Conservation (phyloP, 257 asterid genomes). For the Paraleonurus japonicus region DNA sequence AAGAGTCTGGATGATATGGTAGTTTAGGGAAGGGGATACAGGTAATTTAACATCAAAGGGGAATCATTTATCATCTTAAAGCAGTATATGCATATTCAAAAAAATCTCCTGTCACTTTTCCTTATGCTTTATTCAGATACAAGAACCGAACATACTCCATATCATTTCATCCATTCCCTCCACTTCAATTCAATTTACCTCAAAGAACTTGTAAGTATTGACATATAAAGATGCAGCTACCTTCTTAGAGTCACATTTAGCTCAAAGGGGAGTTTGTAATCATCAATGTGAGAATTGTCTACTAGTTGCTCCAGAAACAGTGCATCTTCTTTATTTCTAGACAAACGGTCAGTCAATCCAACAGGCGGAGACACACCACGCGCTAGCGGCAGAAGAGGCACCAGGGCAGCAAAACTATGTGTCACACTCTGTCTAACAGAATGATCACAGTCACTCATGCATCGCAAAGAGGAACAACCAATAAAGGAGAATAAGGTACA, state of each 20-base stretch:
- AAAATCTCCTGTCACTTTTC: neutral
- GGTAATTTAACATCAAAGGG: neutral
- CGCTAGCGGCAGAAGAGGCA: constrained; percentile 95
- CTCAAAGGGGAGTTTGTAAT: constrained; percentile 83
- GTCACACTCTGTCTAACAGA: constrained; percentile 99
- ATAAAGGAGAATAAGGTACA: constrained; percentile 93
- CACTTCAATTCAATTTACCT: neutral
- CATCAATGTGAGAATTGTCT: constrained; percentile 95
- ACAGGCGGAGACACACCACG: constrained; percentile 80
- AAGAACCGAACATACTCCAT: neutral
- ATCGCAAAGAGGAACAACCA: constrained; percentile 95
- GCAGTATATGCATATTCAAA: neutral
- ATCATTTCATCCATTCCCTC: neutral
- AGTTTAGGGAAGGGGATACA: neutral
- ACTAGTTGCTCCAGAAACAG: constrained; percentile 94
- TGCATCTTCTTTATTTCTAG: constrained; percentile 87
- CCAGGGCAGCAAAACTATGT: constrained; percentile 95
- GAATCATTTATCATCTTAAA: neutral
- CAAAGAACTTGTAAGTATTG: constrained; percentile 11
- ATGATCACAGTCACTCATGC: constrained; percentile 93
- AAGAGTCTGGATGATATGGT: too few species aligned
- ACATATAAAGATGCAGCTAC: constrained; percentile 36
- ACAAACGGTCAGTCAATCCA: constrained; percentile 73
- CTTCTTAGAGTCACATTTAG: constrained; percentile 88
- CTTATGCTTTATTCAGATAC: neutral